Percentiles rank a stretch among this genome's conserved stretches.
These are phyloP conservation scores for Kodamaea arcana DNA, from an alignment of 1,139 yeast genomes.

Conservation along the genomic window DNA sequence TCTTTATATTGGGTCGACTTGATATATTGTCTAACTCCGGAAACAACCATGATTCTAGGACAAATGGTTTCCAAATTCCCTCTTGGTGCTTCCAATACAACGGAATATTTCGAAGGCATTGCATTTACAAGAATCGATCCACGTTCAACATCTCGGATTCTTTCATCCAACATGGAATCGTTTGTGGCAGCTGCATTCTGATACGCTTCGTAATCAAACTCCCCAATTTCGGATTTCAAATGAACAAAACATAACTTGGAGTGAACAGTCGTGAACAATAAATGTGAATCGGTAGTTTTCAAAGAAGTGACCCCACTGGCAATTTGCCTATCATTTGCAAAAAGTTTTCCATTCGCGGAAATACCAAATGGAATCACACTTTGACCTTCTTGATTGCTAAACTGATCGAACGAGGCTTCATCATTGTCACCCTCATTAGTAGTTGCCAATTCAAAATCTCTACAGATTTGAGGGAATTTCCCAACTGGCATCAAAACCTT, in stretches of 20 bases:
- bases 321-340: constrained; percentile 58
- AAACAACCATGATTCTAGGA: constrained; percentile 87
- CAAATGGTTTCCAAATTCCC: constrained; percentile 93
- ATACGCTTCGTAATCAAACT: constrained; percentile 14
- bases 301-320: constrained; percentile 81
- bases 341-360: constrained; percentile 69
- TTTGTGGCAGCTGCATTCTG: constrained; percentile 18
- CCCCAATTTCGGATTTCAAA: constrained; percentile 39
- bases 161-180: constrained; percentile 55
- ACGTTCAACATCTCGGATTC: constrained; percentile 84
- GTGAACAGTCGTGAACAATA: constrained; percentile 85
- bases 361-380: constrained; percentile 66
- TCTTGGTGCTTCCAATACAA: constrained; percentile 88
- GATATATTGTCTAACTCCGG: constrained; percentile 75
- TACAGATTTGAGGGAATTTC: constrained; percentile 67
- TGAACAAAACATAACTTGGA: constrained; percentile 82
- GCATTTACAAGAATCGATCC: constrained; percentile 80
- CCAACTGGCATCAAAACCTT: constrained; percentile 20
- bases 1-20: constrained; percentile 51
- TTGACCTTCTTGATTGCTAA: too few species aligned
- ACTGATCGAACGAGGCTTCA: constrained; percentile 19
- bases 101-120: constrained; percentile 79
- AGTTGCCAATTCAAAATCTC: constrained; percentile 51
- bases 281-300: constrained; percentile 64
- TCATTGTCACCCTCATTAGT: constrained; percentile 5